Evolutionary conservation across 177 flowering plant genomes (phyloP).

Genomic region (Vitis hybrid): DNA sequence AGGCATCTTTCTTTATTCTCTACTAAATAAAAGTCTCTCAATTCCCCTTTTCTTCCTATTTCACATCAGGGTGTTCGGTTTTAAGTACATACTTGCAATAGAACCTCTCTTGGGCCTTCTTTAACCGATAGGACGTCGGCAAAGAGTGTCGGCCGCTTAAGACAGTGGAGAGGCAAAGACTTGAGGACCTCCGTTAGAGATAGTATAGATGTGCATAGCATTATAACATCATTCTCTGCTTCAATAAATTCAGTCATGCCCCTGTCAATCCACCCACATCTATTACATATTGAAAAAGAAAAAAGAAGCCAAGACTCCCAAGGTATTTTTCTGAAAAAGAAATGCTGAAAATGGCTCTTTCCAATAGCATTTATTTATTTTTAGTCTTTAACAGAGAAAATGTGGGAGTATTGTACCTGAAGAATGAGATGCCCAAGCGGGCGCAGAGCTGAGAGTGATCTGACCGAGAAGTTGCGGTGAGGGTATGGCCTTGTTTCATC

Average conservation of each 20-base stretch:
- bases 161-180: constrained; percentile 41
- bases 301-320: too few relatives aligned
- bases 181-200: constrained; percentile 47
- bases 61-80: too few relatives aligned
- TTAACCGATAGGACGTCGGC: constrained; percentile 83
- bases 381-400: too few relatives aligned
- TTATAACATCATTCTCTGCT: constrained; percentile 50
- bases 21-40: too few relatives aligned
- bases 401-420: constrained; percentile 27
- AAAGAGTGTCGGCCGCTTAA: constrained; percentile 45
- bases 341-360: neutral
- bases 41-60: too few relatives aligned
- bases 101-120: constrained; percentile 54
- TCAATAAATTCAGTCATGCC: constrained; percentile 32
- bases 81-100: constrained; percentile 37
- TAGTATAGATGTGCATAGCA: constrained; percentile 69
- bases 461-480: constrained; percentile 62
- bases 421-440: constrained; percentile 46
- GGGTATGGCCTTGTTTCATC: constrained; percentile 57
- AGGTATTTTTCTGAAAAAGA: too few relatives aligned
- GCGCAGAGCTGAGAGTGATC: constrained; percentile 55
- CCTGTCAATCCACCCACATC: constrained; percentile 13
- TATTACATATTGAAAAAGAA: too few relatives aligned
- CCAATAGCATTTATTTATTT: neutral
- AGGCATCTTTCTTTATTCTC: too few relatives aligned